Evolutionary conservation across 176 grass and related monocot species (phyloP).

Genomic region (Pontederia crassipes): DNA sequence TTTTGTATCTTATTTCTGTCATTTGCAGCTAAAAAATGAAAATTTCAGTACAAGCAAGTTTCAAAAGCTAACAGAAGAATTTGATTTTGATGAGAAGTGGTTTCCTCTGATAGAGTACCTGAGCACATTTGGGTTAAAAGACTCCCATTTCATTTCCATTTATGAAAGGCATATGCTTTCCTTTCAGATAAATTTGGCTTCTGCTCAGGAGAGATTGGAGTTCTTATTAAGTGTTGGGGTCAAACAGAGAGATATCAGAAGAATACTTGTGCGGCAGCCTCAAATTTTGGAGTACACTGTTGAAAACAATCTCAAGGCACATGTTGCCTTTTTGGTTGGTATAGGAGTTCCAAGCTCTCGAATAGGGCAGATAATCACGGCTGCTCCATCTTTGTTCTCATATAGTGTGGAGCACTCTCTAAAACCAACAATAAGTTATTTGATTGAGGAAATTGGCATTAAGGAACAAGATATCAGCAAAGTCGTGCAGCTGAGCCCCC

Average conservation of each 20-base stretch:
- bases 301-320: slow-evolving; percentile 60
- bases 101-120: slow-evolving; percentile 83
- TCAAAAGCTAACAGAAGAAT: slow-evolving; percentile 75
- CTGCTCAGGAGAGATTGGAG: slow-evolving; percentile 69
- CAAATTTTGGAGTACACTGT: slow-evolving; percentile 91
- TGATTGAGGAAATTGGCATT: slow-evolving; percentile 87
- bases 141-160: slow-evolving; percentile 78
- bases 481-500: slow-evolving; percentile 91
- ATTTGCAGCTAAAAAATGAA: slow-evolving; percentile 64
- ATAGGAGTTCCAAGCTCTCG: slow-evolving; percentile 50
- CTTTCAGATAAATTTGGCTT: slow-evolving; percentile 65
- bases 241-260: slow-evolving; percentile 83
- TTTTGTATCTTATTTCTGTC: slow-evolving; percentile 14
- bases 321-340: slow-evolving; percentile 69
- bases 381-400: slow-evolving; percentile 78
- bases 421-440: slow-evolving; percentile 69
- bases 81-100: slow-evolving; percentile 79
- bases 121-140: slow-evolving; percentile 76
- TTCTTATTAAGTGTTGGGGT: slow-evolving; percentile 65
- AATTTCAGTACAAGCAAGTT: slow-evolving; percentile 48
- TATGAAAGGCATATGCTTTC: slow-evolving; percentile 82
- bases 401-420: slow-evolving; percentile 85
- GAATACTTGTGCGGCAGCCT: slow-evolving; percentile 75
- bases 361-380: slow-evolving; percentile 66
- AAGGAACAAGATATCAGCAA: slow-evolving; percentile 71